These are phyloP conservation scores for Plasmodium reichenowi DNA, from an alignment of 169 alveolate species.

Conservation along the genomic window DNA sequence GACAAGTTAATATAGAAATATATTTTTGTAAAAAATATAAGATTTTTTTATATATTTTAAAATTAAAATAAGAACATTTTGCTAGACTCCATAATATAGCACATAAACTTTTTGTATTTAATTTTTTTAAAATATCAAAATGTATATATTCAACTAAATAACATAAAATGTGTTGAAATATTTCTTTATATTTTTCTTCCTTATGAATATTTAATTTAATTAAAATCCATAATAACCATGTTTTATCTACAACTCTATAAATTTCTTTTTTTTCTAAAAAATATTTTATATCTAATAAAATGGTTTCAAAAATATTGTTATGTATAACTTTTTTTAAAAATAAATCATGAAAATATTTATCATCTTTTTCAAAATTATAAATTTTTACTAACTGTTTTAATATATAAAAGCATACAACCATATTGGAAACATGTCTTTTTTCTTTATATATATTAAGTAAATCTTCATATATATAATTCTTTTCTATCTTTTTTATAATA, in stretches of 20 bases:
- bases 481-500: conserved; percentile 62
- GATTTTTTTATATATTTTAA: conserved; percentile 32
- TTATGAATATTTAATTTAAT: conserved; percentile 67
- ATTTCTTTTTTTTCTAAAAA: conserved; percentile 66
- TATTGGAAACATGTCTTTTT: conserved; percentile 58
- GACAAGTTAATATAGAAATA: conserved; percentile 36
- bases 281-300: conserved; percentile 28
- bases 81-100: conserved; percentile 74
- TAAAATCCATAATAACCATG: conserved; percentile 64
- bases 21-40: conserved; percentile 48
- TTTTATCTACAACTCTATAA: conserved; percentile 66
- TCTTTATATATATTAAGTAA: conserved; percentile 35
- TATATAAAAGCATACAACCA: conserved; percentile 69
- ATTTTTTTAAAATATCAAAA: conserved; percentile 44
- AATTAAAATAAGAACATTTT: conserved; percentile 30
- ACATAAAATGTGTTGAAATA: conserved; percentile 26
- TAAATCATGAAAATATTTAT: conserved; percentile 7
- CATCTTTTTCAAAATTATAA: conserved; percentile 48
- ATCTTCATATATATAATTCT: conserved; percentile 53
- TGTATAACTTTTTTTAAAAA: conserved; percentile 32
- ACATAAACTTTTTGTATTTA: conserved; percentile 73
- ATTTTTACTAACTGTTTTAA: conserved; percentile 46
- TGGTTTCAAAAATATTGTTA: conserved; percentile 30
- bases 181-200: conserved; percentile 37
- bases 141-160: conserved; percentile 27